phyloP scores from a whole-genome alignment of 139 green algal genomes.

The Zygnema cylindricum region DNA sequence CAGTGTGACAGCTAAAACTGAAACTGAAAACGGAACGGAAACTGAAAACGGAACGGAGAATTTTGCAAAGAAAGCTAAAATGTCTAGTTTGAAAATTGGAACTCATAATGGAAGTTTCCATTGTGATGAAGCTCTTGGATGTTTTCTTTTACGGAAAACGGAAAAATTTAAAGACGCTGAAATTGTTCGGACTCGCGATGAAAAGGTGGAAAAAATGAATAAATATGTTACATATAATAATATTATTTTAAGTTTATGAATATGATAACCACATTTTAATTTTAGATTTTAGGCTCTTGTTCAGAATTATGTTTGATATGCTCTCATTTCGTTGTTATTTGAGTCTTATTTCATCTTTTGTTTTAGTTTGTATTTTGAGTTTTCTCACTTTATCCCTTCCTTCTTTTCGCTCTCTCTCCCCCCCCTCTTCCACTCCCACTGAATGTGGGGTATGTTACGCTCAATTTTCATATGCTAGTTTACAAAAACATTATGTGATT shows the following conservation, averaged over 20 bases:
- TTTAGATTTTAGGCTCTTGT: conserved; percentile 82
- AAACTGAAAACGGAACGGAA: too few relatives aligned
- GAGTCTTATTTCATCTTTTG: conserved; percentile 54
- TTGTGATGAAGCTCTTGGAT: conserved; percentile 96
- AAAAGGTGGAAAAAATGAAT: conserved; percentile 43
- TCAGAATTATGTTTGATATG: conserved; percentile 97
- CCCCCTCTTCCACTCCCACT: too few relatives aligned
- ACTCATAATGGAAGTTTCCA: conserved; percentile 93
- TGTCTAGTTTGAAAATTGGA: conserved; percentile 18
- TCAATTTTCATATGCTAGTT: too few relatives aligned
- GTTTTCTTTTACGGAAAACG: conserved; percentile 74
- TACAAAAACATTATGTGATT: too few relatives aligned
- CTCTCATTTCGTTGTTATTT: conserved; percentile 82
- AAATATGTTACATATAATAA: too few relatives aligned
- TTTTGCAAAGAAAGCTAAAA: not conserved
- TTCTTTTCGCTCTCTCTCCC: too few relatives aligned
- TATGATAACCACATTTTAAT: too few relatives aligned
- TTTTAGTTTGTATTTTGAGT: conserved; percentile 44
- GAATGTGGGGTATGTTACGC: too few relatives aligned
- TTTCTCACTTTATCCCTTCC: not conserved
- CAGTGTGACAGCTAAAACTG: not conserved
- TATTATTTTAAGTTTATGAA: too few relatives aligned
- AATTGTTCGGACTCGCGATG: conserved; percentile 79
- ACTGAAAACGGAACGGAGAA: conserved; percentile 3
- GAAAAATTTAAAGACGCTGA: conserved; percentile 58